Base-by-base conservation (phyloP, 2,329 filamentous ascomycete genomes). In the Colletotrichum tropicicola region DNA sequence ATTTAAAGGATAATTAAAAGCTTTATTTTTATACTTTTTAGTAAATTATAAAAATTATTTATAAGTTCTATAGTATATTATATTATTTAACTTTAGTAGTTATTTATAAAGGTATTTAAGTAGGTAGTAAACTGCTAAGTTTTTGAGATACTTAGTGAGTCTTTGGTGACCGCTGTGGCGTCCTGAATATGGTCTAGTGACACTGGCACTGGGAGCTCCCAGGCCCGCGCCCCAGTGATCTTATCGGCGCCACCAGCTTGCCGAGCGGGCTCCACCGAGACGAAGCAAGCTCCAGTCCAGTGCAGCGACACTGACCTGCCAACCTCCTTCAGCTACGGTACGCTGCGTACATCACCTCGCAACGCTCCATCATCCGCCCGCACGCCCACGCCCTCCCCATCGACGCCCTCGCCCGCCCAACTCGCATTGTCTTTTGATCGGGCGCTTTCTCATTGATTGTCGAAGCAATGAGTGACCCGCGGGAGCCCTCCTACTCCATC, bases 401-500 rank as follows among this genome's bases (percentile, higher is more conserved):
- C 55, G 56, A 45, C 62, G n/a, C 45, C 37, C 27, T 52, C 65
- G 43, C 56, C 54, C 44, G 17, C 51, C 67, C 70, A 65, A 59
- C 59, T 62, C 55, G 58, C 60, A 53, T 64, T 57, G 48, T 58
- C 58, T 51, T 61, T 51, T 52, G 58, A 47, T 52, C 66, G 54
- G 59, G 64, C 54, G 51, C 49, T 62, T 45, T 66, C 65, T 52
- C 68, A 68, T 62, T 69, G 69, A 67, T 71, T 77, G 77, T 73
- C 71, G 63, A 59, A 47, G 48, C 52, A 58, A 86, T 86, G 84
- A 74, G 80, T 73, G 87, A 89, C 78, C 84, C 84, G 62, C 83
- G 86, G 76, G 85, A 86, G 72, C 82, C 86, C 68, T 87, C 85
- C 69, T 89, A 88, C 79, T 87, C 85, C 68, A 81, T 89, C 73